Conservation (phyloP, 1,284 basidiomycete genomes). For the Cutaneotrichosporon cutaneum region DNA sequence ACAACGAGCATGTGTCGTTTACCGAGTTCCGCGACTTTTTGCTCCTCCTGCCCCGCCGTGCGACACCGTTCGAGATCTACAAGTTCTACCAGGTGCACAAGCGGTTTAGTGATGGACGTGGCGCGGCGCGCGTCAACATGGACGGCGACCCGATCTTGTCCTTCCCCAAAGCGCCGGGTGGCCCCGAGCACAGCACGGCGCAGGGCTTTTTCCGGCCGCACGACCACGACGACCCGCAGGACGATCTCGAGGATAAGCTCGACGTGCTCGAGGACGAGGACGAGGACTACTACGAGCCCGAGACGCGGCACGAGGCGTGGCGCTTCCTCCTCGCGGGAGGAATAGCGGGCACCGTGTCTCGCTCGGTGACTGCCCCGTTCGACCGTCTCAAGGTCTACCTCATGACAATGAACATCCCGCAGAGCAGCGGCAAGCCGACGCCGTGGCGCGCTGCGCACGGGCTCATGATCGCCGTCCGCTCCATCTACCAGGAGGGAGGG, state of each 20-base stretch:
- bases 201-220: conserved; percentile 28
- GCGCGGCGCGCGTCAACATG: conserved; percentile 76
- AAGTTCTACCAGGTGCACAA: conserved; percentile 68
- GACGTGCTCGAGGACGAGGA: conserved; percentile 61
- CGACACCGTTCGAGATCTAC: conserved; percentile 81
- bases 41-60: conserved; percentile 75
- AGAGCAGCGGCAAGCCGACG: conserved; percentile 49
- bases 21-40: conserved; percentile 86
- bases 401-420: conserved; percentile 66
- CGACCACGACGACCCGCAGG: conserved; percentile 40
- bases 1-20: conserved; percentile 63
- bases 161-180: conserved; percentile 44
- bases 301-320: conserved; percentile 72
- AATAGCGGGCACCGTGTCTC: conserved; percentile 88
- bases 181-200: conserved; percentile 27
- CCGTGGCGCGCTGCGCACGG: conserved; percentile 48
- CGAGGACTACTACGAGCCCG: conserved; percentile 62
- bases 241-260: conserved; percentile 55
- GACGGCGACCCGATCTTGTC: conserved; percentile 64
- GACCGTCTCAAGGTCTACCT: conserved; percentile 96
- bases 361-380: conserved; percentile 95
- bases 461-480: conserved; percentile 68
- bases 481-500: conserved; percentile 81
- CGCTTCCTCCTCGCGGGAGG: conserved; percentile 93
- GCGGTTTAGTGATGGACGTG: conserved; percentile 71